Percentiles rank a stretch among this genome's conserved stretches.
These are phyloP conservation scores for Auricularia heimuer DNA, from an alignment of 768 basidiomycete species.

Conservation along the genomic window DNA sequence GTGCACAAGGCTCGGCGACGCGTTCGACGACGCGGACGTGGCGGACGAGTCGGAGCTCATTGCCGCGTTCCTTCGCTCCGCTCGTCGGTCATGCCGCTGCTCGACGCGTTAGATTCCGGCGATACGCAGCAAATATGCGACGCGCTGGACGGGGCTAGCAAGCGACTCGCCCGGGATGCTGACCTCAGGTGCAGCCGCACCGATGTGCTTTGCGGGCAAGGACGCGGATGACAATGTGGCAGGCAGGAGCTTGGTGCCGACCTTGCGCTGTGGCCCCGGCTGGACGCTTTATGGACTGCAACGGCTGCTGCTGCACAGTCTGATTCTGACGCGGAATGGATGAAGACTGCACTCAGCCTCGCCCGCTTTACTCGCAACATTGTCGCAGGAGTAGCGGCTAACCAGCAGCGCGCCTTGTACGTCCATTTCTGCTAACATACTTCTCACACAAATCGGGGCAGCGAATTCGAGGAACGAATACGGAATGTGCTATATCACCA, in stretches of 20 bases:
- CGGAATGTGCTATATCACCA: slow-evolving; percentile 59
- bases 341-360: slow-evolving; percentile 28
- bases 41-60: neutral
- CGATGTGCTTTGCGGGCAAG: neutral
- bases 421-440: slow-evolving; percentile 6
- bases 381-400: slow-evolving; percentile 61
- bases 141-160: neutral
- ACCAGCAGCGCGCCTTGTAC: slow-evolving; percentile 67
- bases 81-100: neutral
- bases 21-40: neutral
- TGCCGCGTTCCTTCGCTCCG: neutral
- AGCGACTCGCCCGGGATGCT: neutral
- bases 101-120: neutral
- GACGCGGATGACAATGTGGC: neutral
- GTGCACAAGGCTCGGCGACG: no score
- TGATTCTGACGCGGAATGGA: slow-evolving; percentile 16
- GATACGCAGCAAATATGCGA: neutral
- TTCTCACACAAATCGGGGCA: slow-evolving; percentile 19
- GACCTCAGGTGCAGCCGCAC: neutral
- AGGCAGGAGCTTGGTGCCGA: neutral
- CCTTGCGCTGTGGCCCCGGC: neutral
- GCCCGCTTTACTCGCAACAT: slow-evolving; percentile 79
- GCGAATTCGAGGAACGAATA: slow-evolving; percentile 62
- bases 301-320: slow-evolving; percentile 24
- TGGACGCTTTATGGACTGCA: slow-evolving; percentile 32